These are phyloP conservation scores for Euptelea pleiosperma DNA, from an alignment of 164 flowering plant genomes.

Conservation along the genomic window DNA sequence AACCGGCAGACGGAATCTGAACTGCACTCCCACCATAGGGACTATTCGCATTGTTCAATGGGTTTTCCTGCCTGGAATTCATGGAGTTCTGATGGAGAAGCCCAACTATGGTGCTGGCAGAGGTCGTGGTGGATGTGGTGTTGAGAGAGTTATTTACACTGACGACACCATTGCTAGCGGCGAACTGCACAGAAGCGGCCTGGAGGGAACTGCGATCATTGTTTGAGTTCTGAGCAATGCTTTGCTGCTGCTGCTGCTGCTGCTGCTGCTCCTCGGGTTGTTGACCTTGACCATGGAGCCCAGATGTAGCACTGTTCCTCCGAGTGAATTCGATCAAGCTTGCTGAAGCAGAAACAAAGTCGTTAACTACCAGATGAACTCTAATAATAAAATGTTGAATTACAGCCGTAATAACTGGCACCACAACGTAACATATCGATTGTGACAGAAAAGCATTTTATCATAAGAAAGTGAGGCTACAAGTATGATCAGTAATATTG, in stretches of 20 bases:
- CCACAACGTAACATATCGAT: too few relatives aligned
- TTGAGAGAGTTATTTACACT: slow-evolving; percentile 49
- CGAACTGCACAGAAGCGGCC: slow-evolving; percentile 38
- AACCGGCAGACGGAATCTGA: slow-evolving; percentile 74
- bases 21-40: slow-evolving; percentile 57
- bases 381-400: background rate
- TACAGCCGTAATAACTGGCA: too few relatives aligned
- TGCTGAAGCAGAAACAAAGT: slow-evolving; percentile 43
- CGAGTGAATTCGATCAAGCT: slow-evolving; percentile 90
- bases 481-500: too few relatives aligned
- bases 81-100: slow-evolving; percentile 87
- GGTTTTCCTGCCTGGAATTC: slow-evolving; percentile 69
- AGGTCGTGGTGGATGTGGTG: slow-evolving; percentile 37
- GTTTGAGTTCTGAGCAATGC: slow-evolving; percentile 42
- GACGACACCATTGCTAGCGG: slow-evolving; percentile 44
- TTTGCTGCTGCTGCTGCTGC: slow-evolving; percentile 38
- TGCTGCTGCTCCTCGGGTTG: slow-evolving; percentile 56
- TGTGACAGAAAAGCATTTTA: too few relatives aligned
- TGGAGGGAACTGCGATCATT: slow-evolving; percentile 42
- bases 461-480: too few relatives aligned
- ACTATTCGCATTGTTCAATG: slow-evolving; percentile 50
- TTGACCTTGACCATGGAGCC: slow-evolving; percentile 47
- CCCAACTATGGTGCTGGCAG: slow-evolving; percentile 56
- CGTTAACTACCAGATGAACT: background rate
- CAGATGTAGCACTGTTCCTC: slow-evolving; percentile 48